Evolutionary conservation across 2,329 filamentous ascomycete species (phyloP).

Genomic region (Pseudogymnoascus sp.): DNA sequence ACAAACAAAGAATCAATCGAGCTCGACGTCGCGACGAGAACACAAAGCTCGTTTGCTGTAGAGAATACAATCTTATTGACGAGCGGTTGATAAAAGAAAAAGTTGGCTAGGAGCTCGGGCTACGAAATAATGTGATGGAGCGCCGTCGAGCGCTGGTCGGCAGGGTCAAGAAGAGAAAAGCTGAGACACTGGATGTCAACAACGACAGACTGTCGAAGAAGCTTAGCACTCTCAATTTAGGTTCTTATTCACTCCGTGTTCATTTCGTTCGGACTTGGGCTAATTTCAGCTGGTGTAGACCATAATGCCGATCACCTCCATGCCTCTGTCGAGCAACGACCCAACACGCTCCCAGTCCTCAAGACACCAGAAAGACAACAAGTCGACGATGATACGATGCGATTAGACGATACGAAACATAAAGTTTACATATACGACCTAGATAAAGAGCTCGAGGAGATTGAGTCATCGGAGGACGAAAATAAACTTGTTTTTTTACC

Average conservation of each 20-base stretch:
- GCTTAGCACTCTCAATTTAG: slow-evolving; percentile 73
- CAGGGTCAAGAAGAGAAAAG: slow-evolving; percentile 48
- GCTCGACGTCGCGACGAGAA: slow-evolving; percentile 7
- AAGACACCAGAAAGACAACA: slow-evolving; percentile 14
- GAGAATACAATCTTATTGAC: slow-evolving; percentile 3
- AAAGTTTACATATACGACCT: slow-evolving; percentile 88
- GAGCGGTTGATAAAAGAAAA: slow-evolving; percentile 9
- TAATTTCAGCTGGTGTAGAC: slow-evolving; percentile 38
- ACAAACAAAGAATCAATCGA: slow-evolving; percentile 4
- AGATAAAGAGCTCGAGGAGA: slow-evolving; percentile 74
- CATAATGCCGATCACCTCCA: slow-evolving; percentile 58
- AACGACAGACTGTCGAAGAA: slow-evolving; percentile 77
- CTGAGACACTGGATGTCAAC: slow-evolving; percentile 55
- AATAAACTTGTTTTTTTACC: slow-evolving; percentile 70
- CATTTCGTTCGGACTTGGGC: slow-evolving; percentile 11
- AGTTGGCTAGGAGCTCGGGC: slow-evolving; percentile 7
- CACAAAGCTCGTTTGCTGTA: slow-evolving; percentile 8
- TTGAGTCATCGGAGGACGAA: slow-evolving; percentile 52
- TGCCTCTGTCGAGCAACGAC: slow-evolving; percentile 53
- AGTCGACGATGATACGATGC: slow-evolving; percentile 59
- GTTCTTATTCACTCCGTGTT: slow-evolving; percentile 41
- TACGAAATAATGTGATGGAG: slow-evolving; percentile 22
- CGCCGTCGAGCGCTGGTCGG: slow-evolving; percentile 23
- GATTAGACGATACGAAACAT: slow-evolving; percentile 75
- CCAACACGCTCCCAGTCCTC: slow-evolving; percentile 13